Evolutionary conservation across 73 alveolate genomes (phyloP).

Genomic region (Tetrahymena malaccensis): DNA sequence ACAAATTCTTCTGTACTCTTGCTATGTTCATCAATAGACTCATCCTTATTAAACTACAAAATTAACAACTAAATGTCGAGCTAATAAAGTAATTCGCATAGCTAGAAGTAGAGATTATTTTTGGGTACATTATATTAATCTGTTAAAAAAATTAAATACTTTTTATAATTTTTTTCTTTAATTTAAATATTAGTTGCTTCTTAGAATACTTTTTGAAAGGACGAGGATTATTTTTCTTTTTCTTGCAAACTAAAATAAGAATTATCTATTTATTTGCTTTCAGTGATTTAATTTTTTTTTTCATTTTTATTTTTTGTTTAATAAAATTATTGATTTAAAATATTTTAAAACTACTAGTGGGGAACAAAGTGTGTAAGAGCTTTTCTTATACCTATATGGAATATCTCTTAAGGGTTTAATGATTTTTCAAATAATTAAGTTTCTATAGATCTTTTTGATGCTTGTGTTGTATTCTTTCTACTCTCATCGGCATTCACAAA

Average conservation of each 20-base stretch:
- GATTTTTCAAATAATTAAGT: neutral
- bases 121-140: neutral
- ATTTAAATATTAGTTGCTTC: neutral
- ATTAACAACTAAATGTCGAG: neutral
- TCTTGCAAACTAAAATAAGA: neutral
- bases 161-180: neutral
- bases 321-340: neutral
- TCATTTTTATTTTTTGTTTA: neutral
- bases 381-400: neutral
- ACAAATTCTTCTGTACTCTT: neutral
- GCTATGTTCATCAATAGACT: neutral
- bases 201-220: neutral
- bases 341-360: neutral
- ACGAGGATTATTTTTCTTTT: neutral
- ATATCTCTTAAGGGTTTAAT: neutral
- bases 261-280: neutral
- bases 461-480: neutral
- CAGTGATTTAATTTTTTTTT: neutral
- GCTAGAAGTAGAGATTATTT: neutral
- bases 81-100: neutral
- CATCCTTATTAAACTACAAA: neutral
- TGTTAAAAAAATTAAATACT: neutral
- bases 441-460: neutral
- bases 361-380: neutral
- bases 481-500: neutral